These are phyloP conservation scores for Rhododendron vialii DNA, from an alignment of 148 eudicot species.

Conservation along the genomic window DNA sequence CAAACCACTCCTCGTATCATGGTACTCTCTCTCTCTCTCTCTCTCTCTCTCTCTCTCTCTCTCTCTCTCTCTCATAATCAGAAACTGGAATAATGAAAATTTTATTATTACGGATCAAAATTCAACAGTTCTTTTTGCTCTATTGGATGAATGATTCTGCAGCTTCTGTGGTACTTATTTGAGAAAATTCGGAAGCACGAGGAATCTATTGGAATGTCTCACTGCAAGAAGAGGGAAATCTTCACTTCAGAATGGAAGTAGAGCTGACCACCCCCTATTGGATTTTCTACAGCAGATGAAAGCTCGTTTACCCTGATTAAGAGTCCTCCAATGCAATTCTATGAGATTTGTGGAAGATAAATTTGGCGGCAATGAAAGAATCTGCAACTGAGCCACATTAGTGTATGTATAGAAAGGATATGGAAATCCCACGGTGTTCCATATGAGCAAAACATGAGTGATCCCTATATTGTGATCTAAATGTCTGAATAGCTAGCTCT, in stretches of 20 bases:
- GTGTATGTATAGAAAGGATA: not conserved
- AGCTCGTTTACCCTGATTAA: not conserved
- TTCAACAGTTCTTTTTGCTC: not conserved
- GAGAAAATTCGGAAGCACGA: not conserved
- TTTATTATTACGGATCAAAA: not conserved
- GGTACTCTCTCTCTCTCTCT: slow-evolving; percentile 1
- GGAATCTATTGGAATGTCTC: not conserved
- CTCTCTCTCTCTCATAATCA: too few relatives aligned
- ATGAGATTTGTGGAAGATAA: not conserved
- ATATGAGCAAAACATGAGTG: not conserved
- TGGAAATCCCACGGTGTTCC: not conserved
- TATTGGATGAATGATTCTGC: not conserved
- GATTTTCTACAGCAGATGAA: not conserved
- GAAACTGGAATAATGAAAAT: not conserved
- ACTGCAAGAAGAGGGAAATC: not conserved
- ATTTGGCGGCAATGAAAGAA: not conserved
- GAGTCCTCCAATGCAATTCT: not conserved
- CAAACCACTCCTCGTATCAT: not conserved
- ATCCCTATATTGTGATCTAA: not conserved
- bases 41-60: not conserved
- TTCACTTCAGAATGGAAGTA: not conserved
- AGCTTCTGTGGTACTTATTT: not conserved
- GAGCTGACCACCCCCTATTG: not conserved
- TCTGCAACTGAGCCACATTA: not conserved
- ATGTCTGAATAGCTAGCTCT: not conserved